Conservation (phyloP, 257 asterid species). For the Vinca minor region DNA sequence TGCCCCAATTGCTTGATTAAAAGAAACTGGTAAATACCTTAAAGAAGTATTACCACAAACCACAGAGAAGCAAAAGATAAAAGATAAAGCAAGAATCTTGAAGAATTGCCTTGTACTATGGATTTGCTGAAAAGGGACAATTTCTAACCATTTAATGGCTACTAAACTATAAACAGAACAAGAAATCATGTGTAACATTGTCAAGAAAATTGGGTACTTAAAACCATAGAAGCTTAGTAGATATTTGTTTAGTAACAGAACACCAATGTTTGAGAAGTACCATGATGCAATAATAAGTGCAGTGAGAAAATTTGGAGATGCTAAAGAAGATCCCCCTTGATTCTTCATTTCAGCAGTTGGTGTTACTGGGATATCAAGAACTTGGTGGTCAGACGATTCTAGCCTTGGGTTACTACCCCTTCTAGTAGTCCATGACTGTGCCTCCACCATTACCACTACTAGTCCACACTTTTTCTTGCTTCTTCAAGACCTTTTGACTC, state of each 20-base stretch:
- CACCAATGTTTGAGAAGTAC: constrained; percentile 90
- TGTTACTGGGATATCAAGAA: constrained; percentile 73
- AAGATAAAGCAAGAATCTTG: constrained; percentile 67
- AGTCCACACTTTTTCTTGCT: not conserved
- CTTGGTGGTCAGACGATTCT: constrained; percentile 69
- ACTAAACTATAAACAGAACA: constrained; percentile 65
- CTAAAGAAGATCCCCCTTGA: constrained; percentile 31
- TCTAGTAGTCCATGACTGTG: constrained; percentile 89
- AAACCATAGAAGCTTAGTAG: constrained; percentile 77
- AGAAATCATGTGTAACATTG: constrained; percentile 88
- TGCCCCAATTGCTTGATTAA: constrained; percentile 91
- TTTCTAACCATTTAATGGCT: constrained; percentile 67
- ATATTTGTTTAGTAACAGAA: constrained; percentile 72
- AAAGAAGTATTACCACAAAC: constrained; percentile 93
- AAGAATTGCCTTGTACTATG: constrained; percentile 73
- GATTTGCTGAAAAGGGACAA: constrained; percentile 83
- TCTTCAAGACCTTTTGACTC: not conserved
- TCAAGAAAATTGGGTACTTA: constrained; percentile 79
- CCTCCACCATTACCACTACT: constrained; percentile 57
- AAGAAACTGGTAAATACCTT: constrained; percentile 82
- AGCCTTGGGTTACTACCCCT: constrained; percentile 93
- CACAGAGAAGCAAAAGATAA: constrained; percentile 78
- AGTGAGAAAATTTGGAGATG: constrained; percentile 55
- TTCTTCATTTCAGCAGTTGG: constrained; percentile 89
- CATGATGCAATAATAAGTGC: constrained; percentile 71